phyloP scores from a whole-genome alignment of 2,329 filamentous ascomycete species.

The Xylaria sp. region DNA sequence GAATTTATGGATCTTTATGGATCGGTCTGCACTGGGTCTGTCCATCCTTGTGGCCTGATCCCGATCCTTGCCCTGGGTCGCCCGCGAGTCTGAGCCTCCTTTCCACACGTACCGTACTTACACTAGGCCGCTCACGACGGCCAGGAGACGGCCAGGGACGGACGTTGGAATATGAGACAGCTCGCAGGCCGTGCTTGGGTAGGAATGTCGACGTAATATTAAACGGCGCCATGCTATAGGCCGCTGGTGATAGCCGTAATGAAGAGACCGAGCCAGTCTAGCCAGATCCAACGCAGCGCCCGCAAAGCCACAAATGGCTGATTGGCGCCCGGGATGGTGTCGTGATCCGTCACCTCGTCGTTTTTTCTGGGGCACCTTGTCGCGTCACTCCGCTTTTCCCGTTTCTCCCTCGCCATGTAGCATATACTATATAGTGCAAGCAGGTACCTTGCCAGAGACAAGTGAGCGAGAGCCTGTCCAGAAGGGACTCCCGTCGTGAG shows the following conservation, averaged over 20 bases:
- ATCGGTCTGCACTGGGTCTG: neutral
- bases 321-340: slow-evolving; percentile 5
- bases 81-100: neutral
- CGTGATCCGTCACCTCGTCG: slow-evolving; percentile 7
- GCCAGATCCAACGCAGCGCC: neutral
- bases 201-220: neutral
- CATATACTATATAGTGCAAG: too few relatives aligned
- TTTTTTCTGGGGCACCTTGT: slow-evolving; percentile 6
- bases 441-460: too few relatives aligned
- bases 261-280: neutral
- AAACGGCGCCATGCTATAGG: neutral
- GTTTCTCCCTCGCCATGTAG: neutral
- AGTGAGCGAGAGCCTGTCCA: too few relatives aligned
- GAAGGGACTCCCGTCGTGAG: too few relatives aligned
- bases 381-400: slow-evolving; percentile 1
- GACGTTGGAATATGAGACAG: neutral
- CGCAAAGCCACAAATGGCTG: slow-evolving; percentile 6
- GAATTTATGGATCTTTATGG: neutral
- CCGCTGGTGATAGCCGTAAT: neutral
- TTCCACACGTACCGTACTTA: neutral
- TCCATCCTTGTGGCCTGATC: slow-evolving; percentile 9
- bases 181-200: neutral
- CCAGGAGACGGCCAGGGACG: neutral
- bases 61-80: neutral
- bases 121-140: neutral